These are phyloP conservation scores for Kazachstania africana DNA, from an alignment of 805 yeast species.

Conservation along the genomic window DNA sequence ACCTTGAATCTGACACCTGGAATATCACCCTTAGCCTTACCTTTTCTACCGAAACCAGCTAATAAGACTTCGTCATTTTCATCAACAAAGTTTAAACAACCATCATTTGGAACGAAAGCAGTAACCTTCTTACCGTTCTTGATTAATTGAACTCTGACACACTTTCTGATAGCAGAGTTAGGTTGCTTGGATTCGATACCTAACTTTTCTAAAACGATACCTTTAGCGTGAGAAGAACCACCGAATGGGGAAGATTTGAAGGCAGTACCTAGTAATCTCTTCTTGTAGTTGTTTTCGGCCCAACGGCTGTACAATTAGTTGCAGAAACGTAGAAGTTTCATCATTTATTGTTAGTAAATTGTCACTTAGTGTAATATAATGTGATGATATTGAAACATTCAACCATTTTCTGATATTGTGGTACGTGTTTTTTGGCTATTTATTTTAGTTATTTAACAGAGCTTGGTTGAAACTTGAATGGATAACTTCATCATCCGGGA, in stretches of 20 bases:
- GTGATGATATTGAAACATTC: too few species aligned
- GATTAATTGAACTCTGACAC: conserved; percentile 99
- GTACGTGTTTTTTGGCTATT: too few species aligned
- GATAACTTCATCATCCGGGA: too few species aligned
- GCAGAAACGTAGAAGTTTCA: conserved; percentile 2
- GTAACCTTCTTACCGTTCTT: conserved; percentile 99
- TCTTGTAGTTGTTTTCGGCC: conserved; percentile 97
- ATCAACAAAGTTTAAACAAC: conserved; percentile 99
- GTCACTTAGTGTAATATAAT: too few species aligned
- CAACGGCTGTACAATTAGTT: conserved; percentile 64
- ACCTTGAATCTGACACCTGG: conserved; percentile 99
- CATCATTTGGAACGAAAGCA: conserved; percentile 99
- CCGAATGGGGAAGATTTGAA: conserved; percentile 99
- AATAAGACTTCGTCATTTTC: conserved; percentile 99
- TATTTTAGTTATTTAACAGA: too few species aligned
- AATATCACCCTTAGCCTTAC: conserved; percentile 99
- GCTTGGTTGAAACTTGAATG: too few species aligned
- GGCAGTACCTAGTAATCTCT: conserved; percentile 98
- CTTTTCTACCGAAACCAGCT: conserved; percentile 99
- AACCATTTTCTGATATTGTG: too few species aligned
- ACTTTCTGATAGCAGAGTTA: conserved; percentile 99
- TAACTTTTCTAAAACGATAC: conserved; percentile 97
- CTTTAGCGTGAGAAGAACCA: conserved; percentile 99
- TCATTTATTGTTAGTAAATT: conserved; percentile 8
- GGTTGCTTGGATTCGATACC: conserved; percentile 99